Evolutionary conservation across 1,284 basidiomycete genomes (phyloP).

Genomic region (Boletus austroedulis): DNA sequence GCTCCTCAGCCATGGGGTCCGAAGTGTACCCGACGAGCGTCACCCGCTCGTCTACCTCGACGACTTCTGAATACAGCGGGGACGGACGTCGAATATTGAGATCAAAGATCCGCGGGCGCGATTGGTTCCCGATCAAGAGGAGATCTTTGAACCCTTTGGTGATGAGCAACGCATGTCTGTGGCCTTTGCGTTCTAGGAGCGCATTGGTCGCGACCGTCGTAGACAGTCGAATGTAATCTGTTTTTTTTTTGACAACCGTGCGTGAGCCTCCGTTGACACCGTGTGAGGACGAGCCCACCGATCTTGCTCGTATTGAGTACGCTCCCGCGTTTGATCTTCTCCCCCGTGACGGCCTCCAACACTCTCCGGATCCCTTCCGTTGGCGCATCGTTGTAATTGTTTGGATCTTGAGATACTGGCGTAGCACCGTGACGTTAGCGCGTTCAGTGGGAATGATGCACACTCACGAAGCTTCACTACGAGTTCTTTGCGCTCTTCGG

Average conservation of each 20-base stretch:
- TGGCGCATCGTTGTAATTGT: slow-evolving; percentile 90
- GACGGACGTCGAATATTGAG: slow-evolving; percentile 78
- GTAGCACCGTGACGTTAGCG: neutral
- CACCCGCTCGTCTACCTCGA: slow-evolving; percentile 94
- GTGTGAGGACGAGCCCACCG: slow-evolving; percentile 43
- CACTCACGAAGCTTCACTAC: slow-evolving; percentile 76
- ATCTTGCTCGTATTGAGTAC: slow-evolving; percentile 81
- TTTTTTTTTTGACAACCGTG: neutral
- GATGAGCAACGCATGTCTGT: slow-evolving; percentile 87
- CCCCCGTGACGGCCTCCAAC: slow-evolving; percentile 73
- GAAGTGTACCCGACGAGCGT: slow-evolving; percentile 91
- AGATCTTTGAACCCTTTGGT: slow-evolving; percentile 93
- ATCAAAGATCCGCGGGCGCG: slow-evolving; percentile 87
- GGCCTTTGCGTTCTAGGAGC: slow-evolving; percentile 90
- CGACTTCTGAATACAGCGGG: slow-evolving; percentile 76
- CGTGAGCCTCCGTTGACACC: neutral
- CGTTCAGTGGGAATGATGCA: neutral
- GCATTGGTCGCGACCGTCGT: slow-evolving; percentile 98
- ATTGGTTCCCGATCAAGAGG: slow-evolving; percentile 89
- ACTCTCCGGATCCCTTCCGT: slow-evolving; percentile 93
- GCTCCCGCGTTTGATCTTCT: slow-evolving; percentile 61
- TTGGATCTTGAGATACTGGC: slow-evolving; percentile 80
- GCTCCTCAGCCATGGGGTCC: slow-evolving; percentile 76
- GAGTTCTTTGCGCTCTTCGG: slow-evolving; percentile 61
- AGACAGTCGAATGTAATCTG: slow-evolving; percentile 89